phyloP scores from a whole-genome alignment of 2,329 filamentous ascomycete genomes.

The Penicillium sp. region DNA sequence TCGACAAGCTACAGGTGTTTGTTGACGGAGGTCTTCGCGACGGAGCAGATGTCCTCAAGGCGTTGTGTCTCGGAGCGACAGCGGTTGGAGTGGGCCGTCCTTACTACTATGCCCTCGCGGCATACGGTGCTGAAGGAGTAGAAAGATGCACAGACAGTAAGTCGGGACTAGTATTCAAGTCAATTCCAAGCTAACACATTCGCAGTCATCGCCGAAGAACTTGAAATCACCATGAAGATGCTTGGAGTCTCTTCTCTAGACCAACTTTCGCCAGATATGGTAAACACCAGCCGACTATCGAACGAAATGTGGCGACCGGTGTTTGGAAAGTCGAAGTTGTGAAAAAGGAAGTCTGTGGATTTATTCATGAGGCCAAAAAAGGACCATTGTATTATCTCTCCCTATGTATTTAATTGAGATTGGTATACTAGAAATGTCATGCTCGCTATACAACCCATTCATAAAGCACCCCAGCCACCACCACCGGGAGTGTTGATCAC shows the following conservation, averaged over 20 bases:
- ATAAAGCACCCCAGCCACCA: constrained; percentile 42
- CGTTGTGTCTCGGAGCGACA: constrained; percentile 52
- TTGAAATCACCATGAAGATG: constrained; percentile 25
- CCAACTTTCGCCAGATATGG: constrained; percentile 18
- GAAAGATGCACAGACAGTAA: constrained; percentile 20
- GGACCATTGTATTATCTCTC: not conserved
- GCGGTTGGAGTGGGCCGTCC: constrained; percentile 51
- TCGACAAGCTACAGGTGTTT: constrained; percentile 50
- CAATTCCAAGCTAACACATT: not conserved
- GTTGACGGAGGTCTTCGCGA: constrained; percentile 54
- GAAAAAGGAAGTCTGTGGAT: not conserved
- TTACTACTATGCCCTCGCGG: constrained; percentile 24
- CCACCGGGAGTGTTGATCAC: constrained; percentile 60
- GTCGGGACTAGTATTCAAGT: not conserved
- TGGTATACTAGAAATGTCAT: not conserved
- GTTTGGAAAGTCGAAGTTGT: constrained; percentile 12
- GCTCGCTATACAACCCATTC: not conserved
- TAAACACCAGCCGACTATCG: constrained; percentile 18
- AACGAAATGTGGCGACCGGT: constrained; percentile 24
- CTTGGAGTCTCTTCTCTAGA: constrained; percentile 19
- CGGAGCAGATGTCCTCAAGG: constrained; percentile 56
- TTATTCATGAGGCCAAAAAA: not conserved
- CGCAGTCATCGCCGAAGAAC: constrained; percentile 17
- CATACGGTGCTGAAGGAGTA: constrained; percentile 24
- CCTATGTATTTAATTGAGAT: constrained; percentile 2